Base-by-base conservation (phyloP, 441 rosid genomes). In the Adansonia madagascariensis region DNA sequence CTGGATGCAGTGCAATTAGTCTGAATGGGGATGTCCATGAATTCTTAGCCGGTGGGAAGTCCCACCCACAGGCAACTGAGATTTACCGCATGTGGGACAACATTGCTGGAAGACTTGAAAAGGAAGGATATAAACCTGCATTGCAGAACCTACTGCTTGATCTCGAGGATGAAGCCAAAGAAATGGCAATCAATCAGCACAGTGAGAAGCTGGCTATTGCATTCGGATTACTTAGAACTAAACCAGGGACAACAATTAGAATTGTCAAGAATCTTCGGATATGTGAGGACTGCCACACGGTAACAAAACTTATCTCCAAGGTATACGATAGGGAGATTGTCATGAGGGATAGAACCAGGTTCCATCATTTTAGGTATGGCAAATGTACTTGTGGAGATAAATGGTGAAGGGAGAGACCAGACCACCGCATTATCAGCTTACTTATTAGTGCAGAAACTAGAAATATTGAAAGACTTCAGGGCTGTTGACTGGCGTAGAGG, bases 321-420 rank as follows among this genome's bases (percentile, higher is more conserved):
- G 67, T 86, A 53, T 86, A 85, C 63, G 75, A 43, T 27, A 78
- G 87, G 77, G 84, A 84, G 15, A 82, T 88, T 10, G 53, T 85
- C 35, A 88, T 86, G 89, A 79, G 88, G 74, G 93, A 88, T 78
- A 85, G 84, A 80, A 82, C 82, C 14, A 82, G 90, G 72, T 90
- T 90, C 62, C 93, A 88, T 72, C 77, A 27, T 75, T 86, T 88
- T 80, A 78, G 61, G 72, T 77, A 85, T 69, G 90, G 91, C 43
- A 76, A 78, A 74, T 90, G 90, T 82, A 84, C 74, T 71, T 85
- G 90, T 78, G 83, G 82, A 35, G 87, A 87, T 69, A 84, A 84
- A 75, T 83, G 90, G 90, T 85, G 81, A 85, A 71, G 53, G 66
- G 1, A 69, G 56, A 73, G 47, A 63, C 41, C 41, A 35, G 57